Base-by-base conservation (phyloP, 2,329 filamentous ascomycete species). In the Dactylellina leptospora region DNA sequence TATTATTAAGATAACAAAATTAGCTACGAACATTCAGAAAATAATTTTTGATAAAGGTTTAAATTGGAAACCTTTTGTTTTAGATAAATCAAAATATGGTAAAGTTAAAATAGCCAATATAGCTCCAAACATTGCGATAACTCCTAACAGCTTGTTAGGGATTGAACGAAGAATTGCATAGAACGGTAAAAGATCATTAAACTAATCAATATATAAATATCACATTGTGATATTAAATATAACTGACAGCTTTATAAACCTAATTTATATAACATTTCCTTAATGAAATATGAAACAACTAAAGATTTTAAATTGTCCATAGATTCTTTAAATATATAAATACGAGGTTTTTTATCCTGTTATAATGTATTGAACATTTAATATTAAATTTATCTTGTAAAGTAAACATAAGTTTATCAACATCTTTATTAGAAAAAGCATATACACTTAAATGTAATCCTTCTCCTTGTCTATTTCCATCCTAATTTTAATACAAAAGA, bases 131-230 rank as follows among this genome's bases (percentile, higher is more conserved):
- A 55, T 55, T 42, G 51, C 51, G 11, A 55, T 42, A 55, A 55
- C 51, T 40, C 51, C 51, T 55, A 55, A 55, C 42, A 55, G 33
- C 51, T 55, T 55, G 51, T 55, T 55, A 9, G 51, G 51, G 11
- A 55, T 55, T 16, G 51, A 55, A 55, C 51, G 51, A 55, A 55
- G 51, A 40, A 55, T 55, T 55, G 51, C 51, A 55, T 55, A 55
- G 51, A 55, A 55, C 6, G 51, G 28, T 25, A 55, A 27, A 23
- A 55, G 54, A 45, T 54, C 50, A 4, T 8, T 6, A 9, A 54
- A 38, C 5, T 54, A 38, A 20, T 33, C 11, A 54, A 40, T 23
- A 51, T 30, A 33, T 10, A 54, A 54, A 38, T 51, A 33, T 11
- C 5, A 33, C 5, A 11, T 33, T 6, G 5, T 33, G 5, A 33